These are phyloP conservation scores for Lactarius pseudohatsudake DNA, from an alignment of 768 basidiomycete genomes.

Conservation along the genomic window DNA sequence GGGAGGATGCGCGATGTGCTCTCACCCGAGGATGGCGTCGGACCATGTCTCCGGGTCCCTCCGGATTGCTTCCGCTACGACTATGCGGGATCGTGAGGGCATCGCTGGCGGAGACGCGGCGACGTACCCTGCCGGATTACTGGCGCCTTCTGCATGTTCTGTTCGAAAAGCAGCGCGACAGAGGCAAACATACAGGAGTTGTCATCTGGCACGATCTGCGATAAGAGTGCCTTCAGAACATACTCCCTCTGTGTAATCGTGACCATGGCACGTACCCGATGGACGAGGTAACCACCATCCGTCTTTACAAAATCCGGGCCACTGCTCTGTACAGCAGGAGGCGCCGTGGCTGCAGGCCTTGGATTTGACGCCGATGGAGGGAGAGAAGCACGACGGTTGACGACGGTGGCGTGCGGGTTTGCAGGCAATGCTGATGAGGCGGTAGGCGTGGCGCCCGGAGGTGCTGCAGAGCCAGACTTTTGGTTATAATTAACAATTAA, in stretches of 20 bases:
- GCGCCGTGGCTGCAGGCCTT: conserved; percentile 27
- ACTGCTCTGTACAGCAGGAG: conserved; percentile 29
- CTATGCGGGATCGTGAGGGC: conserved; percentile 40
- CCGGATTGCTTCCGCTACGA: conserved; percentile 81
- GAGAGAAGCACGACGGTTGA: conserved; percentile 31
- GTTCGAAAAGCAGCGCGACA: conserved; percentile 81
- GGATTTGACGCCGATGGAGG: conserved; percentile 29
- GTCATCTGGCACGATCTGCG: conserved; percentile 90
- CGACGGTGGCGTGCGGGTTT: conserved; percentile 29
- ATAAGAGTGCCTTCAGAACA: conserved; percentile 14
- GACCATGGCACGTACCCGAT: conserved; percentile 50
- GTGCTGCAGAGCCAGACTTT: conserved; percentile 33
- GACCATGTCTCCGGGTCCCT: conserved; percentile 69
- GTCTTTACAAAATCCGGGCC: conserved; percentile 61
- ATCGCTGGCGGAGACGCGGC: neutral
- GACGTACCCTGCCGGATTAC: conserved; percentile 70
- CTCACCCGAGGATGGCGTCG: conserved; percentile 85
- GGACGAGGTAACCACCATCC: conserved; percentile 67
- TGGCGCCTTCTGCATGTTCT: conserved; percentile 69
- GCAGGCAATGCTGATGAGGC: conserved; percentile 28
- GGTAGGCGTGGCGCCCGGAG: conserved; percentile 19
- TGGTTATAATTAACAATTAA: conserved; percentile 63
- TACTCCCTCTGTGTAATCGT: neutral
- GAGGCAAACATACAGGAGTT: conserved; percentile 95
- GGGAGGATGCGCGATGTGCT: neutral